Evolutionary conservation across 345 rosid species (phyloP).

Genomic region (Populus euphratica): DNA sequence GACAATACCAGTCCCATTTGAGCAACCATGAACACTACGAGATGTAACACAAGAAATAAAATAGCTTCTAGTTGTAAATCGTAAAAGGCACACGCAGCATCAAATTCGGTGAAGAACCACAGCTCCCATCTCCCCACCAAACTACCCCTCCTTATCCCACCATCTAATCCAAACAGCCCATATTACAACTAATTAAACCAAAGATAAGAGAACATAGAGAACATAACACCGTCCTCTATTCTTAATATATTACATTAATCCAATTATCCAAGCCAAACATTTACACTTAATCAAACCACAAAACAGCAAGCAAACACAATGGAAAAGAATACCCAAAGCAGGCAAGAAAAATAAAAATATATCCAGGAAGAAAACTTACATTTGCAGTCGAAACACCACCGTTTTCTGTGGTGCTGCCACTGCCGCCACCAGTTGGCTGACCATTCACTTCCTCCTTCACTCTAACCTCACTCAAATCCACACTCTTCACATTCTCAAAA

Average conservation of each 20-base stretch:
- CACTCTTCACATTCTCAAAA: constrained; percentile 18
- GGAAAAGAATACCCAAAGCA: background rate
- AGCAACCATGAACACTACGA: background rate
- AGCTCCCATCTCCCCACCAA: background rate
- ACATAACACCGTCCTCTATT: background rate
- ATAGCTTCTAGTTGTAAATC: background rate
- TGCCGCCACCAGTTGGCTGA: constrained; percentile 13
- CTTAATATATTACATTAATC: background rate
- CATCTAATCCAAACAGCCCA: background rate
- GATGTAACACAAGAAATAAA: background rate
- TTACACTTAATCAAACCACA: background rate
- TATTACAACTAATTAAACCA: background rate
- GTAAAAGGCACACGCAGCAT: too few species aligned
- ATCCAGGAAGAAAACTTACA: constrained; percentile 38
- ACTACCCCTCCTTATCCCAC: background rate
- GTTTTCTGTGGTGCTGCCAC: constrained; percentile 1
- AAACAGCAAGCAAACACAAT: background rate
- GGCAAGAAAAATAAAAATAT: background rate
- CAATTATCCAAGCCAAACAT: background rate
- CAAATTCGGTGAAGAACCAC: background rate
- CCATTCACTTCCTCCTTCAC: constrained; percentile 34
- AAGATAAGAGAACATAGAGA: background rate
- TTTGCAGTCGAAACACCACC: constrained; percentile 33
- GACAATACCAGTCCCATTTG: background rate
- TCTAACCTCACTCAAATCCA: constrained; percentile 18